These are phyloP conservation scores for Coniosporium tulheliwenetii DNA, from an alignment of 2,329 filamentous ascomycete genomes.

Conservation along the genomic window DNA sequence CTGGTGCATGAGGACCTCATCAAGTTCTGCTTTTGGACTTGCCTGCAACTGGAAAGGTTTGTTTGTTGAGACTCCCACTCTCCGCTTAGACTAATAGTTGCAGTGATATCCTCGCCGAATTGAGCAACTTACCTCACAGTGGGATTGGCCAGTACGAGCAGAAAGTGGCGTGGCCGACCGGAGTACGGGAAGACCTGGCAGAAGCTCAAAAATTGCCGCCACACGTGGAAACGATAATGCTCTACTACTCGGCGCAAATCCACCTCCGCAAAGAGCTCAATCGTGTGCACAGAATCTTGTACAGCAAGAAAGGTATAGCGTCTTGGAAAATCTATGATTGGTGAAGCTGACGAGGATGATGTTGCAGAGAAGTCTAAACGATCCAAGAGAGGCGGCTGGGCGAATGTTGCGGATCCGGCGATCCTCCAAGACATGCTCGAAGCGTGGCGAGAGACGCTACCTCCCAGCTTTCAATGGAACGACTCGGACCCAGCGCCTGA, in stretches of 20 bases:
- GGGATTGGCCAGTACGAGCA: conserved; percentile 42
- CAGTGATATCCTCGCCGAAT: conserved; percentile 82
- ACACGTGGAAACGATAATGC: conserved; percentile 27
- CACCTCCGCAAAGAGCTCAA: conserved; percentile 42
- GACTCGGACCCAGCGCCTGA: conserved; percentile 54
- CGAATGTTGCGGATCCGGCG: conserved; percentile 12
- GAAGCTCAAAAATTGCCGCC: conserved; percentile 5
- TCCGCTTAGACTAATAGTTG: conserved; percentile 2
- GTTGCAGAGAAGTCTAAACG: neutral
- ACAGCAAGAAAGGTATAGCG: conserved; percentile 21
- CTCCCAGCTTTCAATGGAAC: conserved; percentile 40
- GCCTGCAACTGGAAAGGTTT: conserved; percentile 78
- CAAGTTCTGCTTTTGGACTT: conserved; percentile 75
- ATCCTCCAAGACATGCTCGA: conserved; percentile 32
- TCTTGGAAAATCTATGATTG: conserved; percentile 13
- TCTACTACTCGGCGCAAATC: conserved; percentile 46
- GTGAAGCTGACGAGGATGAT: neutral
- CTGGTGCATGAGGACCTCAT: conserved; percentile 20
- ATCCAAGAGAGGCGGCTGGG: conserved; percentile 8
- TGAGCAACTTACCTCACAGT: conserved; percentile 45
- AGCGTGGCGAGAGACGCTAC: conserved; percentile 37
- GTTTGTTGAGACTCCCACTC: conserved; percentile 11
- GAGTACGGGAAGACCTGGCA: conserved; percentile 30
- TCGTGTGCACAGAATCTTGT: conserved; percentile 37
- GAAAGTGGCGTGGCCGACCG: conserved; percentile 51